Evolutionary conservation across 495 filamentous ascomycete species (phyloP), one percentile per base, ranked within the genome.

Genomic region (Tetracladium setigerum): DNA sequence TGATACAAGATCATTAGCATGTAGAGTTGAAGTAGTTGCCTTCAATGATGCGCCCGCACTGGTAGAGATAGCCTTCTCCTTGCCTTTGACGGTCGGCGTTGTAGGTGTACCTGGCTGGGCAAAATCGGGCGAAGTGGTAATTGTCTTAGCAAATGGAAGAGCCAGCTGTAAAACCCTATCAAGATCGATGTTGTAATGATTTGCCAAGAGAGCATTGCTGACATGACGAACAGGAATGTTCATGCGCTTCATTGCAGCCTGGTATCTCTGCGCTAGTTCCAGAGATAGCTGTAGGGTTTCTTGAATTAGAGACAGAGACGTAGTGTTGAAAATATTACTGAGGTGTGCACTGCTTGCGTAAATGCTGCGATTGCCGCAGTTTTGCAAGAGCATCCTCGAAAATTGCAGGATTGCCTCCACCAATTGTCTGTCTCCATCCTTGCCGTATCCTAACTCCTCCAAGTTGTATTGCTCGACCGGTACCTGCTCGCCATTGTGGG

Each of bases 361-460:
- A 40, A 99, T 77, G 68, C 91, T 96, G 56, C 94, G 78, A 57
- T 99, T 99, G 46, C 92, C 94, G 70, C 94, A 97, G 60, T 92
- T 92, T 61, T 96, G 86, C 33, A 96, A 68, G 12, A 99, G 74
- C 49, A 95, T 74, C 45, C 78, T 75, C 22, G 90, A 95, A 62
- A 99, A 99, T 30, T 77, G 70, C 39, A 97, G 70, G 39, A 96
- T 74, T 5, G 78, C 71, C 54, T 90, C 84, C 44, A 95, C 65
- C 46, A 99, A 74, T 56, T 86, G 68, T 47, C 79, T 67, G 61
- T 96, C 90, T 52, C 85, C 89, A 53, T 94, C 85, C 27, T 71
- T 56, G 6, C 70, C 69, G 60, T 84, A 88, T 8, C 81, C 81
- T 24, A 83, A 59, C 53, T 68, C 58, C 43, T 74, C 62, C 22